These are phyloP conservation scores for Podospora conica DNA, from an alignment of 495 filamentous ascomycete species.

Conservation along the genomic window DNA sequence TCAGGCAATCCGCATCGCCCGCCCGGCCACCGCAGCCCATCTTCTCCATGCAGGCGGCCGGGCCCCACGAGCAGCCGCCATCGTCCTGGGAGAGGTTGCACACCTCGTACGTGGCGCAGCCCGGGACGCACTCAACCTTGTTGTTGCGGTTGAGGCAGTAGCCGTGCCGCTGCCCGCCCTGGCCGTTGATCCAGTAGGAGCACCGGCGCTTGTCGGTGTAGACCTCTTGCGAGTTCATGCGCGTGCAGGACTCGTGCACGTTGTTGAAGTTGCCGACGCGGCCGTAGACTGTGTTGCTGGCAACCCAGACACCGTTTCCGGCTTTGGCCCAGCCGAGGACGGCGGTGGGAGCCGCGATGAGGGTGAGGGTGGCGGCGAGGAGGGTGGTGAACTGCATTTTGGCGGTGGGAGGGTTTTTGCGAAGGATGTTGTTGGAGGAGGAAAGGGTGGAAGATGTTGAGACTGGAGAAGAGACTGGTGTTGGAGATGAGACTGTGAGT, in stretches of 20 bases:
- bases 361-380: neutral
- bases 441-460: neutral
- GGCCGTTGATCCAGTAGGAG: neutral
- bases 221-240: neutral
- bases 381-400: constrained; percentile 1
- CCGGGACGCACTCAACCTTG: neutral
- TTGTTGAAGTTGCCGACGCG: constrained; percentile 6
- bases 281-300: neutral
- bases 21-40: neutral
- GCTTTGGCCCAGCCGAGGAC: constrained; percentile 7
- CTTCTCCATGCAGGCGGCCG: neutral
- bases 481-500: neutral
- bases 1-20: neutral
- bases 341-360: neutral
- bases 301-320: constrained; percentile 1
- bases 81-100: neutral
- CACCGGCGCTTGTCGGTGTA: neutral
- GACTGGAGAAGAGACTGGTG: neutral
- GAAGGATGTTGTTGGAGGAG: neutral
- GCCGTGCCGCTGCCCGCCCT: neutral
- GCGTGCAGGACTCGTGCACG: constrained; percentile 5
- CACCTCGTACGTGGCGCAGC: neutral
- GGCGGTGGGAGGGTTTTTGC: neutral
- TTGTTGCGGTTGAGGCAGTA: neutral
- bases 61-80: neutral